Percentiles rank a stretch among this genome's conserved stretches.
phyloP scores from a whole-genome alignment of 1,284 basidiomycete genomes.

The Acaromyces ingoldii region DNA sequence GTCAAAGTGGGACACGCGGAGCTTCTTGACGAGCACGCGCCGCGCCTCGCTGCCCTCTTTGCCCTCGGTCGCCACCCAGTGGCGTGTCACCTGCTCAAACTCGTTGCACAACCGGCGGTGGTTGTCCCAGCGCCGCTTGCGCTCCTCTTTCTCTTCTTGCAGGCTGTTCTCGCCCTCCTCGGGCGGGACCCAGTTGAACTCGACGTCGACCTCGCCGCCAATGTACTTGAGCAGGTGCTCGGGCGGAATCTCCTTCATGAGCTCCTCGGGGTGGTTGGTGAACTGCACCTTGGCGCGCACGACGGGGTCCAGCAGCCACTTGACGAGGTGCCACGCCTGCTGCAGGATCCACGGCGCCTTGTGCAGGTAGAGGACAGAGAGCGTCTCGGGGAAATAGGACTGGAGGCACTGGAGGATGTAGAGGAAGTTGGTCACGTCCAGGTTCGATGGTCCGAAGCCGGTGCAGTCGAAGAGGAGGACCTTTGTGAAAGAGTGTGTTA shows the following conservation, averaged over 20 bases:
- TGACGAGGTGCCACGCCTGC: conserved; percentile 39
- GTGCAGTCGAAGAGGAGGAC: conserved; percentile 11
- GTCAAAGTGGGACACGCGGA: conserved; percentile 48
- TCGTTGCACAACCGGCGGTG: conserved; percentile 11
- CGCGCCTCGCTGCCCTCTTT: conserved; percentile 30
- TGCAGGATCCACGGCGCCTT: conserved; percentile 46
- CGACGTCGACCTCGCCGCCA: conserved; percentile 27
- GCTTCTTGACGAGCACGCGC: conserved; percentile 35
- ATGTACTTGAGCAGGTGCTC: conserved; percentile 26
- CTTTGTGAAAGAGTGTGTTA: too few species aligned
- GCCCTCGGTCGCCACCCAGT: conserved; percentile 31
- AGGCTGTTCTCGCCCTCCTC: conserved; percentile 46
- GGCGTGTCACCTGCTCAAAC: conserved; percentile 44
- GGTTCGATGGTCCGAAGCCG: conserved; percentile 16
- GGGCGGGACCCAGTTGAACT: conserved; percentile 30
- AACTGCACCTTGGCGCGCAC: conserved; percentile 42
- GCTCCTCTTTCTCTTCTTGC: conserved; percentile 38
- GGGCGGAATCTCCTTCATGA: conserved; percentile 27
- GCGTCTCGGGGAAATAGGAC: conserved; percentile 48
- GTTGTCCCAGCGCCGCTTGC: conserved; percentile 34
- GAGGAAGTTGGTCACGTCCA: conserved; percentile 43
- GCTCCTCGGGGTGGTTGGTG: conserved; percentile 34
- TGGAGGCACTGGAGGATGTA: conserved; percentile 47
- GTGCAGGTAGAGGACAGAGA: conserved; percentile 35
- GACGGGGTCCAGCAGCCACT: conserved; percentile 41